Evolutionary conservation across 352 stramenopile genomes (phyloP), one percentile per base, ranked within the genome.

Genomic region (Pythium insidiosum): DNA sequence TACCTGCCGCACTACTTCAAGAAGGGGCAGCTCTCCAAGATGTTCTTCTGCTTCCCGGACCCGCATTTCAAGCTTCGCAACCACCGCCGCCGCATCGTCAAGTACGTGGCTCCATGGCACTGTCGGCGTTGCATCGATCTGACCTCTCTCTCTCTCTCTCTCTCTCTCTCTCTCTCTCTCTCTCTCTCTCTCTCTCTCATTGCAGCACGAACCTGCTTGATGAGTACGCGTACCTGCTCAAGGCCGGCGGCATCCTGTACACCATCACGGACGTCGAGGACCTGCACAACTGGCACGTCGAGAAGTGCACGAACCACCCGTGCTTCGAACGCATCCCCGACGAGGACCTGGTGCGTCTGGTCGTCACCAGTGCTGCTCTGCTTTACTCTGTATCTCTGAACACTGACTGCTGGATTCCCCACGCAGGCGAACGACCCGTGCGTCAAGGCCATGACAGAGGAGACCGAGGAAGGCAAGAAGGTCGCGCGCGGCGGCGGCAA

Each of bases 21-120:
- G 35, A 92, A 92, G 50, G 77, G 76, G 3, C 80, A 92, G 51
- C 69, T 99, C 13, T 64, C 80, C 15, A 99, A 98, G 67, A 84
- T 99, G 34, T 99, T 99, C 67, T 98, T 99, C 70, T 99, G 95
- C 66, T 99, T 99, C 69, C 95, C 96, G 36, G 96, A 99, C 68
- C 96, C 96, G 24, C 95, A 99, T 66, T 99, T 99, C 62, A 99
- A 99, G 68, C 74, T 84, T 47, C 98, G 98, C 59, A 98, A 99
- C 67, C 93, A 99, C 66, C 82, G 86, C 31, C 80, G 95, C 23
- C 74, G 90, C 19, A 97, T 97, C 45, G 78, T 97, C 38, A 86
- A 75, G 79, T 88, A 73, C 24, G 61, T 21, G 24, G 41, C 15
- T n/a, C n/a, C 26, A 30, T 44, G 2, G 20, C 20, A 19, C 25